Conservation (phyloP, 345 rosid genomes). For the Anastatica hierochuntica region DNA sequence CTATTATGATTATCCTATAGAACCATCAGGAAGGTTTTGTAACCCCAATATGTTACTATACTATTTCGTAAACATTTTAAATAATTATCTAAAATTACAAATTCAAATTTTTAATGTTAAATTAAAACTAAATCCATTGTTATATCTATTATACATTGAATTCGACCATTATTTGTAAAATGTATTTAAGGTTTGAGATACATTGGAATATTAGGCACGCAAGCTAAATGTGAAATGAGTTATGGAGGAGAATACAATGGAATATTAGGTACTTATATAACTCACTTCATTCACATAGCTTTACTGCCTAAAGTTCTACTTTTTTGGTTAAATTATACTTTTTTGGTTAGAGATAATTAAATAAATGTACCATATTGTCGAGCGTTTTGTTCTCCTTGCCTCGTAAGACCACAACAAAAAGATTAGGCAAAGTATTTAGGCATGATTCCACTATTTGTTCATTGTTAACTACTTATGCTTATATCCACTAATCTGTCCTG, state of each 20-base stretch:
- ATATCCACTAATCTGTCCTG: slow-evolving; percentile 3
- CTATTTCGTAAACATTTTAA: no score
- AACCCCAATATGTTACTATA: no score
- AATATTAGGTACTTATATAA: slow-evolving; percentile 10
- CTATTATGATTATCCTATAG: no score
- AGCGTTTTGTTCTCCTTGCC: slow-evolving; percentile 20
- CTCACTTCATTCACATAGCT: slow-evolving; percentile 19
- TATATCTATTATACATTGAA: no score
- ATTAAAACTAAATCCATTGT: no score
- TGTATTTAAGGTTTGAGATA: slow-evolving; percentile 1
- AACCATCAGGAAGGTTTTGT: no score
- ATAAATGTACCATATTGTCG: slow-evolving; percentile 6
- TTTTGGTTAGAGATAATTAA: background rate
- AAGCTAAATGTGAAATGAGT: no score
- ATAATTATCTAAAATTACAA: no score
- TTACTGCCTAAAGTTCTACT: slow-evolving; percentile 13
- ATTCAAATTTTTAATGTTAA: no score
- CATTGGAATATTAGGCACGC: slow-evolving; percentile 23
- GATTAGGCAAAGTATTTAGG: slow-evolving; percentile 20
- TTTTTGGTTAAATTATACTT: no score
- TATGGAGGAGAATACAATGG: no score
- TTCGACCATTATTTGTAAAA: slow-evolving; percentile 4
- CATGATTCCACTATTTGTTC: slow-evolving; percentile 11
- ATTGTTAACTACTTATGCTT: background rate
- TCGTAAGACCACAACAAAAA: no score